Evolutionary conservation across 1,139 yeast genomes (phyloP), one percentile per base, ranked within the genome.

Genomic region (Hyphopichia fennica): DNA sequence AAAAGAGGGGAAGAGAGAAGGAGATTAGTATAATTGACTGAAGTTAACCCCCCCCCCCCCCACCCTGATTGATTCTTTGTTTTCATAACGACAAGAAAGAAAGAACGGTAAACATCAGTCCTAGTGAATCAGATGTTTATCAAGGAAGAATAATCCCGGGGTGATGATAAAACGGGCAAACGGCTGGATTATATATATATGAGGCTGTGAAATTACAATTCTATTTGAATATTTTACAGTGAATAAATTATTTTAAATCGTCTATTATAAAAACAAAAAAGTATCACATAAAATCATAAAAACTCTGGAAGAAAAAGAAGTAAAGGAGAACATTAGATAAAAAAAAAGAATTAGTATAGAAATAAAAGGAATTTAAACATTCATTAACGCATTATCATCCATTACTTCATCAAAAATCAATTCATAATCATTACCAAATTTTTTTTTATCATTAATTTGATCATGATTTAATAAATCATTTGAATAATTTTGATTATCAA

Each of bases 321-420:
- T 11, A 41, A 19, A 40, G 22, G 17, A 19, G 10, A 33, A 6
- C 17, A 41, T 6, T 20, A 5, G 20, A 14, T 20, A 41, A 36
- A 16, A 19, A 41, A 33, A 27, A 16, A 16, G 14, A 25, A 35
- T 15, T 14, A 23, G 16, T n/a, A 34, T 15, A 34, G 13, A 34
- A 35, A 16, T 10, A 7, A 15, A 27, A 14, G 15, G 40, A 23
- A 38, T 35, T 46, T 44, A 54, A 34, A 46, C 50, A 40, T 55
- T 54, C 33, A 54, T 47, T 38, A 45, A 51, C 40, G 15, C 31
- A 28, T 50, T 44, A 39, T 61, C 63, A 35, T 62, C 65, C 53
- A 62, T 55, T 17, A 60, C 65, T 30, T 62, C 67, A 39, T 63
- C 64, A 46, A 63, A 63, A 17, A 62, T 54, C 41, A 61, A 47